Conservation (phyloP, 2,329 filamentous ascomycete species). For the Penicillium sclerotigenum region DNA sequence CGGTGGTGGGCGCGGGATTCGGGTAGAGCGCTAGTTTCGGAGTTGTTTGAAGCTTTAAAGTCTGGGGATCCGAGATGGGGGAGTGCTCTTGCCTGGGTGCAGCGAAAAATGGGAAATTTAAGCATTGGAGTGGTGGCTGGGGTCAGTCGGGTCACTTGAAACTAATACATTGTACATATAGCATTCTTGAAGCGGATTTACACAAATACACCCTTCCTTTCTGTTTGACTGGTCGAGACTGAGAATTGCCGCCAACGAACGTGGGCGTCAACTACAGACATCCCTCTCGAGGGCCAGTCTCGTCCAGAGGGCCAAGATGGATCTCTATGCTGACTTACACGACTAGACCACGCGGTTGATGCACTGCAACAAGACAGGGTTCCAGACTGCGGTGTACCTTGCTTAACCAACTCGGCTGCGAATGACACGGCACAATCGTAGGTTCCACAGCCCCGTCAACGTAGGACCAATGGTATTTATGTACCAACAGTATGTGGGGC, state of each 20-base stretch:
- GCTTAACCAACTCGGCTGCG: not conserved
- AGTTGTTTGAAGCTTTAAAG: constrained; percentile 5
- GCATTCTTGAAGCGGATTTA: constrained; percentile 2
- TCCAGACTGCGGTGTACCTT: not conserved
- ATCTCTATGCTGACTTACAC: constrained; percentile 41
- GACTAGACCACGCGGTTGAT: constrained; percentile 42
- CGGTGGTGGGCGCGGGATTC: constrained; percentile 29
- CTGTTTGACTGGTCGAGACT: not conserved
- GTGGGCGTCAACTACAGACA: constrained; percentile 16
- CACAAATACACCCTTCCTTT: not conserved
- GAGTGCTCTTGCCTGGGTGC: constrained; percentile 11
- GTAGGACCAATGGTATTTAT: no score
- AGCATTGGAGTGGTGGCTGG: not conserved
- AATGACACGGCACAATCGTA: not conserved
- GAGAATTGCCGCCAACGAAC: not conserved
- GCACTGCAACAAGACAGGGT: constrained; percentile 32
- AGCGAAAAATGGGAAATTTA: constrained; percentile 1
- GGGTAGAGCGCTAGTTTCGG: constrained; percentile 19
- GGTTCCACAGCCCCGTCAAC: constrained; percentile 40
- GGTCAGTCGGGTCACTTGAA: constrained; percentile 11
- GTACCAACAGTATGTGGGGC: not conserved
- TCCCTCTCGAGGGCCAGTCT: constrained; percentile 7
- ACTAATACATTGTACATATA: constrained; percentile 2
- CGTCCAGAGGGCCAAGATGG: not conserved
- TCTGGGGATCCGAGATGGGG: constrained; percentile 10